Percentiles rank a stretch among this genome's conserved stretches.
Evolutionary conservation across 2,329 filamentous ascomycete genomes (phyloP).

Genomic region (Penicillium occitanis): DNA sequence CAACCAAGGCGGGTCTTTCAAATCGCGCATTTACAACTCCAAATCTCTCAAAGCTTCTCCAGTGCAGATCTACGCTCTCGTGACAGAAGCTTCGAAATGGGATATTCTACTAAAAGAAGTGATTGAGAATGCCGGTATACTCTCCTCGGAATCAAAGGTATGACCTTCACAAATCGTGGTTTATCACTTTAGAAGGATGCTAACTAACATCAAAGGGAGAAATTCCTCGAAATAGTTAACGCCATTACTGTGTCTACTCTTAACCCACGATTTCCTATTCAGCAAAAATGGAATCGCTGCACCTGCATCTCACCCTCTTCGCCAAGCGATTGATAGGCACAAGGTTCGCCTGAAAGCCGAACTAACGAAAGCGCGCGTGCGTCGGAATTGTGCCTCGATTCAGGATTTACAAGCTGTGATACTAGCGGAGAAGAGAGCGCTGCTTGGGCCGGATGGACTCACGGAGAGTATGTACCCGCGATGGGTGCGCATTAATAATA

Average conservation of each 20-base stretch:
- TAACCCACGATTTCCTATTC: constrained; percentile 83
- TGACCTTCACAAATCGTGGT: constrained; percentile 23
- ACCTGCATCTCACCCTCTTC: constrained; percentile 73
- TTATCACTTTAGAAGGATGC: constrained; percentile 23
- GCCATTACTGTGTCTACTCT: constrained; percentile 73
- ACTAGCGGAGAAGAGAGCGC: constrained; percentile 40
- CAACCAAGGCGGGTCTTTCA: constrained; percentile 70
- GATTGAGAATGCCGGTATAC: constrained; percentile 74
- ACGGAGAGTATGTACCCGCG: constrained; percentile 63
- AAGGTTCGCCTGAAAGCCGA: constrained; percentile 78
- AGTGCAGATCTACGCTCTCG: constrained; percentile 81
- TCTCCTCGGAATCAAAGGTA: constrained; percentile 84
- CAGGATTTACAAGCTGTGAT: constrained; percentile 57
- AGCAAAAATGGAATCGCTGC: constrained; percentile 80
- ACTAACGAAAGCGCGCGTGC: constrained; percentile 74
- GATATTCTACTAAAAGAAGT: constrained; percentile 81
- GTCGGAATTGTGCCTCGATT: constrained; percentile 66
- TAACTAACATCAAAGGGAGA: constrained; percentile 40
- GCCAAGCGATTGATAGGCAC: constrained; percentile 73
- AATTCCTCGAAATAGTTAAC: constrained; percentile 61
- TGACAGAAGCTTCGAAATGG: constrained; percentile 88
- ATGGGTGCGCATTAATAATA: constrained; percentile 85
- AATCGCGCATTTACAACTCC: constrained; percentile 74
- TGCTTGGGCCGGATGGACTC: constrained; percentile 44
- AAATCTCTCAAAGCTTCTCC: constrained; percentile 76